Base-by-base conservation (phyloP, 2,329 filamentous ascomycete genomes). In the Ascochyta fabae region DNA sequence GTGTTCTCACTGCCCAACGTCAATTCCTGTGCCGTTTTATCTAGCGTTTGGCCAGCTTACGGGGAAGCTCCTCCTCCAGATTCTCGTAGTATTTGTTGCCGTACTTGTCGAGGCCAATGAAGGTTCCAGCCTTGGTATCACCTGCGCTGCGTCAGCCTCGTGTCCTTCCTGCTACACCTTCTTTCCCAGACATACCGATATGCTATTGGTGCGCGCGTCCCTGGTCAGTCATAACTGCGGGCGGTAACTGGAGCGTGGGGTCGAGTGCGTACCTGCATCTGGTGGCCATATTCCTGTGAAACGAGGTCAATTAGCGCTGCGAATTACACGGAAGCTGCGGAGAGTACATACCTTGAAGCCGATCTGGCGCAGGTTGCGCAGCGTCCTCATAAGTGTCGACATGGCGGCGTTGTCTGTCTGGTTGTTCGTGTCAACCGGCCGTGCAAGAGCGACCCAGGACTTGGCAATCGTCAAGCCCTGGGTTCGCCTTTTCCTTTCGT, bases 31-130 rank as follows among this genome's bases (percentile, higher is more conserved):
- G 6, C 55, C 47, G 12, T 36, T 19, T 31, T 7, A 6, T n/a
- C 23, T 10, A 4, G 15, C 15, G 15, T 9, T 10, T 8, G 39
- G n/a, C 15, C 5, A 15, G 70, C 89, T 75, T 83, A 96, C 91
- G 83, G 55, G 95, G 95, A 57, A 99, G 84, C 78, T 99, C 95
- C 75, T 98, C 92, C 59, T 82, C 80, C 72, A 86, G 79, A 83
- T 99, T 97, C 84, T 99, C 95, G 77, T 86, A 99, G 84, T 85
- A 99, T 82, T 96, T 98, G 87, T 99, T 99, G 78, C 95, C 96
- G 75, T 88, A 96, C 77, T 88, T 86, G 82, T 99, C 95, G 72
- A 81, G 85, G 69, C 89, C 95, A 65, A 99, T 86, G 66, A 96
- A 83, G 39, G 86, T 87, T 72, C 95, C 96, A 73, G 90, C 88